phyloP scores from a whole-genome alignment of 106 monocot species.

The Dioscorea dumetorum region DNA sequence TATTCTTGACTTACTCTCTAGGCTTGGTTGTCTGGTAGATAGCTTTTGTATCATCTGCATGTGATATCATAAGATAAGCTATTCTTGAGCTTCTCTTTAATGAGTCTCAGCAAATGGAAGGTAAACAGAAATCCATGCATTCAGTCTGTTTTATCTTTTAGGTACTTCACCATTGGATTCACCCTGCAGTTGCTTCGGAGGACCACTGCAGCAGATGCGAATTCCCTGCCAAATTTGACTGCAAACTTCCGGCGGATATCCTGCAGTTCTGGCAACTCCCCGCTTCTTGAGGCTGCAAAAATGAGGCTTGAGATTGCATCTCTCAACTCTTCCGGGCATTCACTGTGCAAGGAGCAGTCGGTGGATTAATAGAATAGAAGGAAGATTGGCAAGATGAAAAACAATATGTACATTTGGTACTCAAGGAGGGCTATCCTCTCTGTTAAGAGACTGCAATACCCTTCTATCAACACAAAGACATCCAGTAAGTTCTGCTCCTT shows the following conservation, averaged over 20 bases:
- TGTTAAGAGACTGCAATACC: slow-evolving; percentile 48
- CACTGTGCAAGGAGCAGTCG: slow-evolving; percentile 15
- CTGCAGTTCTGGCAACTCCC: slow-evolving; percentile 65
- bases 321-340: slow-evolving; percentile 75
- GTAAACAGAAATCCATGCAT: too few relatives aligned
- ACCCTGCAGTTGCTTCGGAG: slow-evolving; percentile 53
- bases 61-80: not conserved
- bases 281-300: slow-evolving; percentile 53
- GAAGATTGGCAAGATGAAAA: not conserved
- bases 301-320: slow-evolving; percentile 59
- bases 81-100: too few relatives aligned
- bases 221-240: slow-evolving; percentile 51
- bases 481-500: slow-evolving; percentile 85
- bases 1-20: slow-evolving; percentile 49
- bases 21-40: slow-evolving; percentile 42
- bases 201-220: slow-evolving; percentile 42
- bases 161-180: slow-evolving; percentile 34
- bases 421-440: slow-evolving; percentile 53
- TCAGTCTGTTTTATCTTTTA: too few relatives aligned
- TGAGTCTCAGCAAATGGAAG: too few relatives aligned
- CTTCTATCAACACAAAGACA: slow-evolving; percentile 44
- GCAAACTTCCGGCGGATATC: slow-evolving; percentile 45
- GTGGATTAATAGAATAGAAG: not conserved
- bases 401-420: slow-evolving; percentile 29
- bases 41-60: slow-evolving; percentile 70